Base-by-base conservation (phyloP, 306 rosid species). In the Pueraria montana region DNA sequence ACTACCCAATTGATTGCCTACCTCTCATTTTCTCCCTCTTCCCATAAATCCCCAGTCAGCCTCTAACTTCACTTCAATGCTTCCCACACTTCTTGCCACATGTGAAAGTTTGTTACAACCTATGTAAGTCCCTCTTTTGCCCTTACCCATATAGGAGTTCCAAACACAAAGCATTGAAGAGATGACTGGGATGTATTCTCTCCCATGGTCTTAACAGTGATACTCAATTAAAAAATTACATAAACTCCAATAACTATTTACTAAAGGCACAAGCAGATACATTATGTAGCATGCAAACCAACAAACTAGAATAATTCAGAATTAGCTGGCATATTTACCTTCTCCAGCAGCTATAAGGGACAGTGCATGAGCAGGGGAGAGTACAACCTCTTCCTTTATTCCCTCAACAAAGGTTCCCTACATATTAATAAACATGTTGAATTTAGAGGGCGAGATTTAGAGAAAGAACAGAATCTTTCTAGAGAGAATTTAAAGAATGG, bases 271-370 rank as follows among this genome's bases (percentile, higher is more conserved):
- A 52, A 77, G 48, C 74, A 26, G 68, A 53, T 69, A 80, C 17
- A 21, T 17, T 48, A 58, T 65, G 49, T 21, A 17, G 66, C 20
- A 77, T 36, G 32, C 10, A 20, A 42, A 73, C 82, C 46, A 65
- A 77, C 69, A 80, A 80, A 55, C 24, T 70, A 80, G 62, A 79
- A 17, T 48, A 76, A 62, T 61, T 45, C 48, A 58, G 50, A 67
- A 59, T 46, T n/a, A 62, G 69, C 56, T 23, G 32, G 52, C 56
- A 45, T 79, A 71, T 76, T 62, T 89, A 96, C 99, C 99, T 92
- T 96, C 99, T 81, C 99, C 99, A 40, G 99, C 97, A 18, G 99
- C 99, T 80, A 96, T 96, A 58, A 96, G 95, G 38, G 99, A 96
- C 73, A 96, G 92, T 40, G 97, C 98, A 55, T 96, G 99, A 89